These are phyloP conservation scores for Heterobasidion occidentale DNA, from an alignment of 1,284 basidiomycete species.

Conservation along the genomic window DNA sequence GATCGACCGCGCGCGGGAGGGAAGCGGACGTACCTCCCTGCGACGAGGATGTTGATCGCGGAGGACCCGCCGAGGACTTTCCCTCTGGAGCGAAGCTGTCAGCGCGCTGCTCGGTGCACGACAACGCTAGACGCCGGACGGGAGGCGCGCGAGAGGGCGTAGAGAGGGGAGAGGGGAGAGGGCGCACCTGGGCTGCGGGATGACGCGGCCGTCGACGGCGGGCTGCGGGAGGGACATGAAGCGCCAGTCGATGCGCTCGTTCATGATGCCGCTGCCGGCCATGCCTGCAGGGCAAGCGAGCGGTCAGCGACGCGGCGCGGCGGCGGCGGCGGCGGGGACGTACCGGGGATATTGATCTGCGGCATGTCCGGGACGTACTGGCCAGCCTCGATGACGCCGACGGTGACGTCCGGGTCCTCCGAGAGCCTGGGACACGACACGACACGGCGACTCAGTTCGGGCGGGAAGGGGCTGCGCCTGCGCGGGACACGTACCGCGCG, in stretches of 20 bases:
- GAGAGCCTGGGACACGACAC: background rate
- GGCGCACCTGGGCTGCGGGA: background rate
- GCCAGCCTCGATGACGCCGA: constrained; percentile 1
- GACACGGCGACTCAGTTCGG: background rate
- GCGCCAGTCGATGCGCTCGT: background rate
- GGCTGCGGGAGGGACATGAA: background rate
- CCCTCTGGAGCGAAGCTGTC: background rate
- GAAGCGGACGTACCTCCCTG: background rate
- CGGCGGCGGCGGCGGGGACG: too few species aligned
- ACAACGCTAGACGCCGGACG: too few species aligned
- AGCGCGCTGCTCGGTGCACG: background rate
- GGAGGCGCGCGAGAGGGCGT: too few species aligned
- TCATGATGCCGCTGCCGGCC: background rate
- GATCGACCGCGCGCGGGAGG: too few species aligned
- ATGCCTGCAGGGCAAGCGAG: background rate
- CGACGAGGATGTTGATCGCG: background rate
- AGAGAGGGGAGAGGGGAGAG: background rate
- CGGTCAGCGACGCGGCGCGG: too few species aligned
- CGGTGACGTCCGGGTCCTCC: background rate
- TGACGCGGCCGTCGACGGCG: background rate
- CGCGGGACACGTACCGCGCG: background rate
- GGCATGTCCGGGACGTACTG: background rate
- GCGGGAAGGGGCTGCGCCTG: background rate
- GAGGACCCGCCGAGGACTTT: background rate
- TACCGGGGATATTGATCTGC: constrained; percentile 1